Conservation (phyloP, 2,329 filamentous ascomycete species). For the Pseudogymnoascus sp. region DNA sequence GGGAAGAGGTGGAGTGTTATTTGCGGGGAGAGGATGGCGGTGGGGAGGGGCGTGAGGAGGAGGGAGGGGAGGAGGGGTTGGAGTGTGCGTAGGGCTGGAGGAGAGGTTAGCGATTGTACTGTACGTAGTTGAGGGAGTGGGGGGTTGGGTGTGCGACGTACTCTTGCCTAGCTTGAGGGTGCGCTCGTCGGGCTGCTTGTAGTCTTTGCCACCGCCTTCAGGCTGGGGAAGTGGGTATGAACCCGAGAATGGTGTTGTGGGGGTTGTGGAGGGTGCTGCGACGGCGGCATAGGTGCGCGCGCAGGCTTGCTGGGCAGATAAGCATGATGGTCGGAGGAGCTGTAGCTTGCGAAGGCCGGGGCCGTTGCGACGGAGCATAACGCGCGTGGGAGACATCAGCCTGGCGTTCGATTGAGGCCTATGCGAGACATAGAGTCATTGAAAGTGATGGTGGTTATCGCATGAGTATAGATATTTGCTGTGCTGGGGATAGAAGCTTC, state of each 20-base stretch:
- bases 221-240: constrained; percentile 21
- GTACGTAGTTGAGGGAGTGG: background rate
- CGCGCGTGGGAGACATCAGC: constrained; percentile 2
- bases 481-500: background rate
- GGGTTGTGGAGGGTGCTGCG: background rate
- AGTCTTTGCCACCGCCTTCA: constrained; percentile 15
- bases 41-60: constrained; percentile 57
- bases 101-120: constrained; percentile 12
- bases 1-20: constrained; percentile 64
- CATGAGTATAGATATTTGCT: background rate
- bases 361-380: constrained; percentile 3
- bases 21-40: constrained; percentile 67
- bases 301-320: background rate
- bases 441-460: background rate
- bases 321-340: background rate
- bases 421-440: background rate
- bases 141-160: constrained; percentile 29
- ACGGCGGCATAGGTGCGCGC: background rate
- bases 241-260: constrained; percentile 30
- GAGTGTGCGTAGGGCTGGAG: constrained; percentile 51
- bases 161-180: constrained; percentile 57
- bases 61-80: constrained; percentile 60
- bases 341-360: background rate
- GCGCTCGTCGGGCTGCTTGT: constrained; percentile 41
- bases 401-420: background rate